Conservation (phyloP, 2,329 filamentous ascomycete genomes). For the Colletotrichum magnum region DNA sequence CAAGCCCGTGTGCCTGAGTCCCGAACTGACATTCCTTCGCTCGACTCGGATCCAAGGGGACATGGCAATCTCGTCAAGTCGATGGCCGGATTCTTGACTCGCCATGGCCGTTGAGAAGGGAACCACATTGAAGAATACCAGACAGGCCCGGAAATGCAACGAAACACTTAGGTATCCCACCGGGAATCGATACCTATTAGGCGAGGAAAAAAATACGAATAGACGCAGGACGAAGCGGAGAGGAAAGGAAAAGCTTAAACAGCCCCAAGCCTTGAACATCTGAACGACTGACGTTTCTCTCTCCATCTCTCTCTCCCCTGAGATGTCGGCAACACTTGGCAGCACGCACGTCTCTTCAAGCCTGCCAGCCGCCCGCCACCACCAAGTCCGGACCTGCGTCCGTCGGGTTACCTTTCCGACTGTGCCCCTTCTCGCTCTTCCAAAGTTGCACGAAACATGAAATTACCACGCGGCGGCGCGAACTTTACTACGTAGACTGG, state of each 20-base stretch:
- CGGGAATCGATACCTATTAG: not conserved
- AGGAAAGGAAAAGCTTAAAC: not conserved
- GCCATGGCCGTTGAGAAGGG: not conserved
- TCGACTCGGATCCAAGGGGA: not conserved
- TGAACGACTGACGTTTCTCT: not conserved
- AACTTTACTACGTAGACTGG: not conserved
- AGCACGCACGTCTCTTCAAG: not conserved
- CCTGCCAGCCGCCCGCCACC: not conserved
- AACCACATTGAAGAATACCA: constrained; percentile 23
- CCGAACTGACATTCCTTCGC: not conserved
- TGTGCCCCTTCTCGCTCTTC: no score
- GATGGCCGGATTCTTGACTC: no score
- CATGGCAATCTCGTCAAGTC: no score
- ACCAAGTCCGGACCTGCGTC: not conserved
- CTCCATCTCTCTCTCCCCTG: not conserved
- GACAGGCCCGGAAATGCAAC: not conserved
- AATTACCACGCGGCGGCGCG: not conserved
- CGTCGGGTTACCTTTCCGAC: not conserved
- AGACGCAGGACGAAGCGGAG: not conserved
- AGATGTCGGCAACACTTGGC: not conserved
- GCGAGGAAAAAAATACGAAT: constrained; percentile 16
- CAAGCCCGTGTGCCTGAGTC: not conserved
- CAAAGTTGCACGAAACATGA: no score
- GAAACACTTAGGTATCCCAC: constrained; percentile 21
- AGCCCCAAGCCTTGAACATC: not conserved